Evolutionary conservation across 306 rosid genomes (phyloP).

Genomic region (Vachellia pachyceras): DNA sequence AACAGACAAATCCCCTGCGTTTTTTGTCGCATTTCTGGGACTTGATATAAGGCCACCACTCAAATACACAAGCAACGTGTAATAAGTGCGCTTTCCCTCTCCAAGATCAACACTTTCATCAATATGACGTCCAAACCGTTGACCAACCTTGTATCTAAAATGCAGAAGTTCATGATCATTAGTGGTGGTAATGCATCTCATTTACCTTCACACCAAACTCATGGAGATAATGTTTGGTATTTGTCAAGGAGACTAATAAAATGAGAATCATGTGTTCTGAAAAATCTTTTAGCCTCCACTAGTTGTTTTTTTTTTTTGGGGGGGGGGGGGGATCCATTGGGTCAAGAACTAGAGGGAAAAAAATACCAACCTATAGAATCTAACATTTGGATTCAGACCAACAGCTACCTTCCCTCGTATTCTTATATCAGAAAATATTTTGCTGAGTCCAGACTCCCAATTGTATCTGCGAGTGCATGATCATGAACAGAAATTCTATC

Average conservation of each 20-base stretch:
- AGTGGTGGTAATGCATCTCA: conserved; percentile 25
- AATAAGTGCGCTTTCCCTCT: conserved; percentile 76
- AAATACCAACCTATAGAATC: conserved; percentile 76
- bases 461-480: conserved; percentile 66
- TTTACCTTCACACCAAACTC: conserved; percentile 17
- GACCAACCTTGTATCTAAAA: conserved; percentile 84
- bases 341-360: not conserved
- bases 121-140: conserved; percentile 90
- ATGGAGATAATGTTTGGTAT: conserved; percentile 5
- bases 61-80: conserved; percentile 83
- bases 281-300: not conserved
- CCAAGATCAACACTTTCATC: conserved; percentile 85
- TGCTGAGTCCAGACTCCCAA: conserved; percentile 85
- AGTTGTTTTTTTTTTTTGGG: not conserved
- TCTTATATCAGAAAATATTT: conserved; percentile 65
- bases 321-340: not conserved
- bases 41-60: conserved; percentile 73
- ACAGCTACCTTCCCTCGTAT: conserved; percentile 76
- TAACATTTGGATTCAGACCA: conserved; percentile 86
- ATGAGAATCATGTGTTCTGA: conserved; percentile 11
- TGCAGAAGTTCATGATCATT: conserved; percentile 23
- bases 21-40: conserved; percentile 49
- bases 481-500: conserved; percentile 77
- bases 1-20: conserved; percentile 45
- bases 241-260: conserved; percentile 12